phyloP scores from a whole-genome alignment of 1,284 basidiomycete genomes.

The Moesziomyces parantarcticus region DNA sequence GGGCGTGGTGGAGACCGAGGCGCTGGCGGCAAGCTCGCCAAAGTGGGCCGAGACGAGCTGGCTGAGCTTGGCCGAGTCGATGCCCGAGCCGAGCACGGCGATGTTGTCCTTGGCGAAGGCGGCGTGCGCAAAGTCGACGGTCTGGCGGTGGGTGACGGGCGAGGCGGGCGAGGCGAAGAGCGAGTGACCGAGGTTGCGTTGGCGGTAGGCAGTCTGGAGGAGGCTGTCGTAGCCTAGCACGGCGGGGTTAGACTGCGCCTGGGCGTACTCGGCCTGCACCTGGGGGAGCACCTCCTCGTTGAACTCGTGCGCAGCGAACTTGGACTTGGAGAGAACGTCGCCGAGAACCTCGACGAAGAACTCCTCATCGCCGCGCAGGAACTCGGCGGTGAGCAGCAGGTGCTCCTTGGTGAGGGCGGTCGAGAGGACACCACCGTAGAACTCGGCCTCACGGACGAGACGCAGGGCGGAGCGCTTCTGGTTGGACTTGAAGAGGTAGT shows the following conservation, averaged over 20 bases:
- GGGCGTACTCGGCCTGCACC: conserved; percentile 57
- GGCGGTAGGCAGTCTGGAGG: conserved; percentile 65
- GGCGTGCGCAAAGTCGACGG: conserved; percentile 51
- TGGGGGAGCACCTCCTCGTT: conserved; percentile 64
- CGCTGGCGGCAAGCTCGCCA: conserved; percentile 39
- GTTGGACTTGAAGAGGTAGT: conserved; percentile 66
- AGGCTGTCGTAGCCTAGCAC: conserved; percentile 60
- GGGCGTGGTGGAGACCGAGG: conserved; percentile 35
- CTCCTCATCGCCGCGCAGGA: conserved; percentile 88
- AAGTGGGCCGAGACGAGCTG: conserved; percentile 59
- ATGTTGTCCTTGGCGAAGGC: conserved; percentile 65
- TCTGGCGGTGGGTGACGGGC: conserved; percentile 54
- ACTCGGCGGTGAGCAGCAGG: conserved; percentile 91
- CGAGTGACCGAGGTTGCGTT: conserved; percentile 62
- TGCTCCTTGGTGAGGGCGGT: conserved; percentile 88
- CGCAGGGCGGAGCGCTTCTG: conserved; percentile 82
- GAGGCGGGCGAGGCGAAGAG: conserved; percentile 63
- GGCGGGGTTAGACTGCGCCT: conserved; percentile 53
- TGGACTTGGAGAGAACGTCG: conserved; percentile 58
- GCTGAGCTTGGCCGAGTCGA: conserved; percentile 52
- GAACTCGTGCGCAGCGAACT: conserved; percentile 64
- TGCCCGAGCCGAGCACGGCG: conserved; percentile 63
- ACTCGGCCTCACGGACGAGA: conserved; percentile 89
- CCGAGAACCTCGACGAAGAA: conserved; percentile 65
- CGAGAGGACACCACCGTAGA: conserved; percentile 92